Base-by-base conservation (phyloP, 2,329 filamentous ascomycete genomes). In the Colletotrichum brevisporum region DNA sequence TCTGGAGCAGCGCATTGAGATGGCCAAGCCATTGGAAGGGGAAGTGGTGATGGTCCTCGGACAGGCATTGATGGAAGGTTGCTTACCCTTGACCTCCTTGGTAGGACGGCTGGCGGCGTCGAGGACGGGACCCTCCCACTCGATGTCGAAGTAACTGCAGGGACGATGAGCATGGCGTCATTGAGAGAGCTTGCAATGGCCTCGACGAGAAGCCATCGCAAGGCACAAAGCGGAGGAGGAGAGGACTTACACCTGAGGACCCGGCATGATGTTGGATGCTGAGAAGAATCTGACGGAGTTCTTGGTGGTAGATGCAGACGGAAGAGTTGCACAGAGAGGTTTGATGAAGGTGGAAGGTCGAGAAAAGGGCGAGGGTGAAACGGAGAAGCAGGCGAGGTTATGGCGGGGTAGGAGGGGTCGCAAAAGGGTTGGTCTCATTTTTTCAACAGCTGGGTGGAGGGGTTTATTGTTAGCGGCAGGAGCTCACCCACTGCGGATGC, bases 61-160 rank as follows among this genome's bases (percentile, higher is more conserved):
- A 71, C 62, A 71, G 55, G 56, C 59, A 63, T 53, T 65, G 74
- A 70, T 71, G 43, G 55, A 56, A 76, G 18, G 48, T 48, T 52
- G 62, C 89, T 86, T 87, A 93, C 92, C 78, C 83, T 89, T 84
- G 72, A 90, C 81, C 58, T 81, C 79, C 36, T 81, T 73, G 73
- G 89, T 91, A 75, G 87, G 82, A 70, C 80, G 80, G 79, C 82
- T 84, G 80, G 86, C 84, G 80, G 85, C 85, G 79, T 92, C 84
- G 75, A 97, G 75, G 79, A 90, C 85, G 73, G 92, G 92, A 73
- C 92, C 93, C 79, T 90, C 85, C 92, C 91, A 94, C 79, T 86
- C 80, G 71, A 92, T 78, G 72, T 95, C 91, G 85, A 95, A 94
- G 86, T 84, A 93, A 78, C 87, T 90, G 71, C 59, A 65, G 67